Evolutionary conservation across 108 stramenopile genomes (phyloP).

Genomic region (Fistulifera solaris): DNA sequence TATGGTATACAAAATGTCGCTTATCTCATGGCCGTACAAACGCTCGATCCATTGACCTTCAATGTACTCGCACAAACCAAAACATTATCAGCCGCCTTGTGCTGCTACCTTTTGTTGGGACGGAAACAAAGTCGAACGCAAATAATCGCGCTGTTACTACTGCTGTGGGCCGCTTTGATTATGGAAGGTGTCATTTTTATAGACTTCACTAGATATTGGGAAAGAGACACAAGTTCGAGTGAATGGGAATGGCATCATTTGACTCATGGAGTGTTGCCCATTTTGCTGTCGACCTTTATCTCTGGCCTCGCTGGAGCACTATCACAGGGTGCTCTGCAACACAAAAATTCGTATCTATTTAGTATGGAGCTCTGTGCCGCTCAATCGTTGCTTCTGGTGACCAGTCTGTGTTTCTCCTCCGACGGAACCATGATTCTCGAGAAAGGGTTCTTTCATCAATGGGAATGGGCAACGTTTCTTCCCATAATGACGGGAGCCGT

Average conservation of each 20-base stretch:
- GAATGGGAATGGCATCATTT: constrained; percentile 32
- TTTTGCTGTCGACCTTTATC: constrained; percentile 66
- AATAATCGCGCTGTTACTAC: constrained; percentile 63
- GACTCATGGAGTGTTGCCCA: constrained; percentile 66
- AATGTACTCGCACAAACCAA: constrained; percentile 94
- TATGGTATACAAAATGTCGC: constrained; percentile 88
- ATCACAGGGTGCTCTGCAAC: constrained; percentile 78
- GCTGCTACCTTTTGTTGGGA: constrained; percentile 84
- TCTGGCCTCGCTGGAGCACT: constrained; percentile 85
- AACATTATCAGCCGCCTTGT: constrained; percentile 84
- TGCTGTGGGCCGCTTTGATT: constrained; percentile 66
- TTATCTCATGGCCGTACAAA: constrained; percentile 75
- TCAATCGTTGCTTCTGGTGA: constrained; percentile 13
- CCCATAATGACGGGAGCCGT: constrained; percentile 42
- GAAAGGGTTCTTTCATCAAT: constrained; percentile 27
- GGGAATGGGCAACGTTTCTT: constrained; percentile 35
- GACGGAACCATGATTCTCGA: not conserved
- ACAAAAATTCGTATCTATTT: constrained; percentile 57
- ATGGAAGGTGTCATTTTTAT: constrained; percentile 39
- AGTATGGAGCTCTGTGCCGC: constrained; percentile 59
- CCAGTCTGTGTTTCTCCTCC: not conserved
- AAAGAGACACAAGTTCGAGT: constrained; percentile 6
- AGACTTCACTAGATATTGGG: not conserved
- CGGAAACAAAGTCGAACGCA: constrained; percentile 66
- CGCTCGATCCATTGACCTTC: constrained; percentile 84